Percentiles rank a stretch among this genome's conserved stretches.
Conservation (phyloP, 352 stramenopile genomes). For the Pythium rishiriense region DNA sequence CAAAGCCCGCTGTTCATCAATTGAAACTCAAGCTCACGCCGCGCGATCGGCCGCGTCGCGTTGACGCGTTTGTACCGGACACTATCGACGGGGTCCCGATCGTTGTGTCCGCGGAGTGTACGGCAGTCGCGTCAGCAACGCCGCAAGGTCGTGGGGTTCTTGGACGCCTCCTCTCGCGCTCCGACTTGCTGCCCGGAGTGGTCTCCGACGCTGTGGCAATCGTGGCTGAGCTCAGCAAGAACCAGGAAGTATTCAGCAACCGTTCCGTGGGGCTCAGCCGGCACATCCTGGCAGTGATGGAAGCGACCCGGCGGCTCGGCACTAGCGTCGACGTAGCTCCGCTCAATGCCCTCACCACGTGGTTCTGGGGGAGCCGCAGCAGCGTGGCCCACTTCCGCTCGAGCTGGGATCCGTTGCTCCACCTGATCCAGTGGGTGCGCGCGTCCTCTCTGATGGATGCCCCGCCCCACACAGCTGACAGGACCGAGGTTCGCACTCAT, state of each 20-base stretch:
- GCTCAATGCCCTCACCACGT: conserved; percentile 31
- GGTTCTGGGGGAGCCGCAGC: conserved; percentile 34
- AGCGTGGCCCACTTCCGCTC: conserved; percentile 27
- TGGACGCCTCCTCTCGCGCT: conserved; percentile 21
- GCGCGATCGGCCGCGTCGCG: background rate
- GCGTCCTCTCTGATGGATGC: background rate
- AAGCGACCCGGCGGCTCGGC: background rate
- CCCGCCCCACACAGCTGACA: background rate
- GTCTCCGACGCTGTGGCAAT: conserved; percentile 26
- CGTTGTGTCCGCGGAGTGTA: background rate
- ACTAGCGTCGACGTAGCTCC: conserved; percentile 23
- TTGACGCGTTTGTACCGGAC: background rate
- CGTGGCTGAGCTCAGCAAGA: conserved; percentile 33
- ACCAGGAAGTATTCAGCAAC: conserved; percentile 28
- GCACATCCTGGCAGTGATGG: conserved; percentile 28
- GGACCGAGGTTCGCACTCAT: background rate
- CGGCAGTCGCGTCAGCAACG: background rate
- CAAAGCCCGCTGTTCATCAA: background rate
- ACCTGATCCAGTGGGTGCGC: conserved; percentile 28
- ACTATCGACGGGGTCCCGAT: background rate
- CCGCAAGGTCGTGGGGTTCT: conserved; percentile 9
- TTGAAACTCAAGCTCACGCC: background rate
- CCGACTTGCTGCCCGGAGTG: background rate
- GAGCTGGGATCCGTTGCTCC: conserved; percentile 25
- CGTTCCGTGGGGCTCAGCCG: conserved; percentile 11